These are phyloP conservation scores for Cardiosporidium cionae DNA, from an alignment of 169 alveolate species.

Conservation along the genomic window DNA sequence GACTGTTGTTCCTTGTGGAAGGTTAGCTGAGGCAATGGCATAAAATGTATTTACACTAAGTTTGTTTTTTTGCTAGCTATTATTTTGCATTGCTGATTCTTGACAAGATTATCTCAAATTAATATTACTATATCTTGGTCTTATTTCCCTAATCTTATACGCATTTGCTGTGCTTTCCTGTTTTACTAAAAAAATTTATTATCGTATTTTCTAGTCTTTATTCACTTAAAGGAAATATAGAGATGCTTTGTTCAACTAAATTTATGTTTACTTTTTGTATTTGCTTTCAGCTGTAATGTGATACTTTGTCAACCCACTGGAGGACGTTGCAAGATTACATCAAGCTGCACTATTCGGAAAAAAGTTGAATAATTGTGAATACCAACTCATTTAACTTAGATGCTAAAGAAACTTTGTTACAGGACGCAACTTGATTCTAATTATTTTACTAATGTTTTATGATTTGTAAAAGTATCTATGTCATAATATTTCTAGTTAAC, in stretches of 20 bases:
- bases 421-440: no score
- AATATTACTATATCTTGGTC: neutral
- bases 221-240: no score
- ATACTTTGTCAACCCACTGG: conserved; percentile 82
- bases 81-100: no score
- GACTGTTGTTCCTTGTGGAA: conserved; percentile 84
- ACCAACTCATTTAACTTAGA: no score
- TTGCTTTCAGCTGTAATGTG: conserved; percentile 31
- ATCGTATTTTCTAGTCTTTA: neutral
- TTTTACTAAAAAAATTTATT: neutral
- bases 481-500: no score
- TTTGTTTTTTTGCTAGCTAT: no score
- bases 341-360: conserved; percentile 76
- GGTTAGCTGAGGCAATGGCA: conserved; percentile 9
- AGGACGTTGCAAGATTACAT: conserved; percentile 78
- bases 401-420: no score
- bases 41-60: no score
- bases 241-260: no score
- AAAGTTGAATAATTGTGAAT: conserved; percentile 45
- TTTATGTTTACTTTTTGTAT: neutral
- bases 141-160: neutral
- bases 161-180: neutral
- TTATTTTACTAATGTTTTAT: no score
- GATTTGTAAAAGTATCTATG: no score
- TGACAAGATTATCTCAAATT: no score